Base-by-base conservation (phyloP, 1,139 yeast genomes). In the Yamadazyma aaseri region DNA sequence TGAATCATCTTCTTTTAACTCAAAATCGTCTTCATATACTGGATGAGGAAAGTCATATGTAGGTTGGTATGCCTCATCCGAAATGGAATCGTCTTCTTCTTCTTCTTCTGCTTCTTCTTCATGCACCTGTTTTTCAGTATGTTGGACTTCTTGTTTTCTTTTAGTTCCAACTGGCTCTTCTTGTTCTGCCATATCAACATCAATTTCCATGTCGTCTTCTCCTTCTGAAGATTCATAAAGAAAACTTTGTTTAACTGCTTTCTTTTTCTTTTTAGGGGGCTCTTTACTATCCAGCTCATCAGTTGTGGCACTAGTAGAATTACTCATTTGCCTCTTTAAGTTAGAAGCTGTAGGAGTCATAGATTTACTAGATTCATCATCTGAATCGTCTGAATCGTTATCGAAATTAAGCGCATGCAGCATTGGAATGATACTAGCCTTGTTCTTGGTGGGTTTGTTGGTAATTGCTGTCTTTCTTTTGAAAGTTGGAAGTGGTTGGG, bases 321-420 rank as follows among this genome's bases (percentile, higher is more conserved):
- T 44, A 29, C 58, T 52, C 12, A 48, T 51, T 35, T 54, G 58
- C 45, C 69, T 51, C 47, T 53, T 62, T 41, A 40, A 52, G 7
- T 47, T 34, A 6, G 53, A 47, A 1, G 66, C 56, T 5, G 56
- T 56, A 1, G 74, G 71, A 1, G 73, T 65, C 5, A 66, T 58
- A 0, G 76, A 62, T 31, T 72, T 60, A 38, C 73, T 68, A 1
- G 65, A 56, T 22, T 63, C 71, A 13, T 56, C 63, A 5, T 66
- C 75, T 10, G 73, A 74, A 4, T 73, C 81, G 26, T 60, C 73
- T 33, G 65, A 63, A 11, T 42, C 39, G 5, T 62, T 58, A 35
- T 70, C 75, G 41, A 63, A 76, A 47, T 85, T 82, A 42, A 85
- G 71, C 1, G 81, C 77, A 59, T 85, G 92, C 35, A 81, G 82